phyloP scores from a whole-genome alignment of 2,329 filamentous ascomycete species.

The Myriosclerotinia curreyana region DNA sequence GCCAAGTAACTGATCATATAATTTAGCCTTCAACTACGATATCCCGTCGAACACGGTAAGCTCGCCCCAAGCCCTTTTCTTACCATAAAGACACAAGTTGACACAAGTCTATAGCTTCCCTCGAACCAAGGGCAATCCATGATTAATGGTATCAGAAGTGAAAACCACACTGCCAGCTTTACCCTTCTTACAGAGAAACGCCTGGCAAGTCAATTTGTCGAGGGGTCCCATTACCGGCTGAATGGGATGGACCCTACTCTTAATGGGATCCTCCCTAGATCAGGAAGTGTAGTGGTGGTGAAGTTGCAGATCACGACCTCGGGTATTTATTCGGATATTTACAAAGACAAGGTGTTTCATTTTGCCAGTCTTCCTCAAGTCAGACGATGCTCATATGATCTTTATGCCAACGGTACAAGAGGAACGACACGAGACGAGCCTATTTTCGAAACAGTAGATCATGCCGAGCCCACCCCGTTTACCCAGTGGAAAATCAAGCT shows the following conservation, averaged over 20 bases:
- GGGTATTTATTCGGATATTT: conserved; percentile 13
- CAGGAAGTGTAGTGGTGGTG: conserved; percentile 8
- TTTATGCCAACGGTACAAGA: conserved; percentile 3
- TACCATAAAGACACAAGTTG: not conserved
- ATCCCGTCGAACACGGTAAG: conserved; percentile 4
- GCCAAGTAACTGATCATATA: not conserved
- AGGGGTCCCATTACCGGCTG: conserved; percentile 14
- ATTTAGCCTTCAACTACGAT: conserved; percentile 9
- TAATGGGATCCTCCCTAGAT: not conserved
- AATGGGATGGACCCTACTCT: conserved; percentile 15
- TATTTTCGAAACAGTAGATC: conserved; percentile 14
- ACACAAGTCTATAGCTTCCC: not conserved
- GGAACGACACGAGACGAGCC: conserved; percentile 6
- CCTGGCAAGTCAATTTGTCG: conserved; percentile 17
- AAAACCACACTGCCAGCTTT: conserved; percentile 5
- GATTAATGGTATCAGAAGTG: conserved; percentile 4
- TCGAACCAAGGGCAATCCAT: conserved; percentile 13
- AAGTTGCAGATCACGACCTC: conserved; percentile 12
- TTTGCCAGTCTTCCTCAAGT: conserved; percentile 11
- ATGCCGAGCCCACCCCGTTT: conserved; percentile 12
- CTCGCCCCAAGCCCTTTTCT: not conserved
- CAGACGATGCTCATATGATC: conserved; percentile 18
- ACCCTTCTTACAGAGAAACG: conserved; percentile 8
- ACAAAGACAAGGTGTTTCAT: conserved; percentile 7
- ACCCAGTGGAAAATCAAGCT: conserved; percentile 18